These are phyloP conservation scores for Choiromyces venosus DNA, from an alignment of 495 filamentous ascomycete species.

Conservation along the genomic window DNA sequence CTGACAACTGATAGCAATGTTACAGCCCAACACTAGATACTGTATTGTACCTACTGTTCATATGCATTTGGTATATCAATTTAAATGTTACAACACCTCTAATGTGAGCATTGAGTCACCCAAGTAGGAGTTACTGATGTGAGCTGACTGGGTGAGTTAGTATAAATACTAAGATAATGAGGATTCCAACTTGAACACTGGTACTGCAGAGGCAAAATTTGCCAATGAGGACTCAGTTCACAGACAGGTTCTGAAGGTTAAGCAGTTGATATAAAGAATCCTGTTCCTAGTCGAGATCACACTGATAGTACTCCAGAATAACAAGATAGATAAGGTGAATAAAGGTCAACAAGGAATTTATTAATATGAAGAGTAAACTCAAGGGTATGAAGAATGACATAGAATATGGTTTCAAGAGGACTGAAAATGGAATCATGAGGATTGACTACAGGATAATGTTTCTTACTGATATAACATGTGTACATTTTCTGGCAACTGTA, in stretches of 20 bases:
- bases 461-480: background rate
- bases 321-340: too few species aligned
- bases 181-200: conserved; percentile 5
- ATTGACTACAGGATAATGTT: conserved; percentile 4
- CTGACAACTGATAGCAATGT: conserved; percentile 16
- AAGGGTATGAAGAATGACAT: background rate
- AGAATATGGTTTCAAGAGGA: conserved; percentile 5
- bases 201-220: conserved; percentile 6
- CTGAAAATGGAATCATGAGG: too few species aligned
- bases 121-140: conserved; percentile 3
- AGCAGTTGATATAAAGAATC: conserved; percentile 10
- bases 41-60: conserved; percentile 4
- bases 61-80: background rate
- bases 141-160: conserved; percentile 8
- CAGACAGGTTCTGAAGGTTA: conserved; percentile 8
- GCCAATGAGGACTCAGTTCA: conserved; percentile 9
- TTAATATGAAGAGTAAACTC: too few species aligned
- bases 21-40: conserved; percentile 12
- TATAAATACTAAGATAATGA: conserved; percentile 9
- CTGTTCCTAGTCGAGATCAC: conserved; percentile 8
- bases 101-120: conserved; percentile 6
- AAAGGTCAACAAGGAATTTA: too few species aligned
- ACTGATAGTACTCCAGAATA: background rate
- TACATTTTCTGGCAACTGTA: too few species aligned
- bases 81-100: conserved; percentile 5